Percentiles rank a stretch among this genome's conserved stretches.
Conservation (phyloP, 2,329 filamentous ascomycete genomes). For the Penicillium sp. region DNA sequence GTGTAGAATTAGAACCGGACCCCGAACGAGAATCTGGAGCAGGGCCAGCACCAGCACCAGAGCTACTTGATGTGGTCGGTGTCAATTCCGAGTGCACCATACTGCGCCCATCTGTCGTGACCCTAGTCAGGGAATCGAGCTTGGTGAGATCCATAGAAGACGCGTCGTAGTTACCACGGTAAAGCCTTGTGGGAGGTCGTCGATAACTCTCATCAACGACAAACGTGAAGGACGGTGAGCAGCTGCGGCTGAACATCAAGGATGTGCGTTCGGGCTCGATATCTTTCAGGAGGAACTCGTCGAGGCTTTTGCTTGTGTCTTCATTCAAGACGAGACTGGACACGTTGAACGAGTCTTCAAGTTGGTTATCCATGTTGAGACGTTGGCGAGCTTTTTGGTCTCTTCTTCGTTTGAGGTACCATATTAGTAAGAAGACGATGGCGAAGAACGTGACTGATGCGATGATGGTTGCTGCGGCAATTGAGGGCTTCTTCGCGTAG, state of each 20-base stretch:
- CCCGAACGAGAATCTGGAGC: no score
- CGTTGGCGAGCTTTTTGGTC: conserved; percentile 11
- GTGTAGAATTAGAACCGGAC: neutral
- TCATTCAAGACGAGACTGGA: conserved; percentile 18
- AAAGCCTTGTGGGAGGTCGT: neutral
- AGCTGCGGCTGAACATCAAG: conserved; percentile 30
- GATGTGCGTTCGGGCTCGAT: conserved; percentile 23
- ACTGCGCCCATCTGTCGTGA: conserved; percentile 4
- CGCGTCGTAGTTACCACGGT: conserved; percentile 3
- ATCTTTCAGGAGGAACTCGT: conserved; percentile 20
- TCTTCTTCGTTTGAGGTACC: conserved; percentile 19
- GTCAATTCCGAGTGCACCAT: conserved; percentile 3
- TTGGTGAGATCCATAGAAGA: conserved; percentile 5
- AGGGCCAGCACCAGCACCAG: neutral
- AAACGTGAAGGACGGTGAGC: conserved; percentile 25
- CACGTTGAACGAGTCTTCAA: conserved; percentile 18
- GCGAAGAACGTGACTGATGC: conserved; percentile 17
- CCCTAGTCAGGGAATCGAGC: conserved; percentile 3
- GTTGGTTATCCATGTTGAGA: conserved; percentile 9
- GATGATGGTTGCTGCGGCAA: conserved; percentile 30
- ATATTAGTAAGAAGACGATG: conserved; percentile 21
- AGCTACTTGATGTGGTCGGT: neutral
- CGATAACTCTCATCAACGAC: conserved; percentile 12
- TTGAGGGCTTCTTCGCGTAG: conserved; percentile 12
- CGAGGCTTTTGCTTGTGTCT: conserved; percentile 19